phyloP scores from a whole-genome alignment of 768 basidiomycete species.

The Lactarius hatsudake region DNA sequence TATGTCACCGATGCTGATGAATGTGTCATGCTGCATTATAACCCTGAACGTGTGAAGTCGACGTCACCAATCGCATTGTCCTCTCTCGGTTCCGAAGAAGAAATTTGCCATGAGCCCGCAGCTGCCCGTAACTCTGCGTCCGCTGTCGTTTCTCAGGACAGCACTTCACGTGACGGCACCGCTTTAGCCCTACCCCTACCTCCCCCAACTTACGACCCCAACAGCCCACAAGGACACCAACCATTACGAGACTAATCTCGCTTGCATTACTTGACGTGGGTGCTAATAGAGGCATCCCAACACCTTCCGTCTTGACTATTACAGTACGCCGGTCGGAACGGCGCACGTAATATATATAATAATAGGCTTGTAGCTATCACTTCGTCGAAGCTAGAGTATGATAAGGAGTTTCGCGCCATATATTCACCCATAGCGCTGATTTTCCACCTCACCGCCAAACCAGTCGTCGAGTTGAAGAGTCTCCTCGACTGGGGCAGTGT shows the following conservation, averaged over 20 bases:
- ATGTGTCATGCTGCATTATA: background rate
- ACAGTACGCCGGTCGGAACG: background rate
- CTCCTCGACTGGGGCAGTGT: slow-evolving; percentile 62
- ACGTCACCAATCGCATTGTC: slow-evolving; percentile 3
- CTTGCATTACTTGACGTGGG: background rate
- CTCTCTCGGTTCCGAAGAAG: background rate
- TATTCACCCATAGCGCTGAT: slow-evolving; percentile 60
- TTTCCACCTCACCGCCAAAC: slow-evolving; percentile 60
- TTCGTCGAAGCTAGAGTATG: background rate
- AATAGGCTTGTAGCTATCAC: background rate
- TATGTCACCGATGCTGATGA: background rate
- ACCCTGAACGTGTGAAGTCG: background rate
- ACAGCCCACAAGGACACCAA: background rate
- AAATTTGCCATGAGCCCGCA: background rate
- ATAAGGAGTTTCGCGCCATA: too few relatives aligned
- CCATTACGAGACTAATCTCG: background rate
- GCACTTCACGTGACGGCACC: background rate
- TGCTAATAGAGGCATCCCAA: background rate
- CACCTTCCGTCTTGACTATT: background rate
- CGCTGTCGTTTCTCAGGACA: background rate
- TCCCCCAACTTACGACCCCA: background rate
- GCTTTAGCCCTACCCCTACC: background rate
- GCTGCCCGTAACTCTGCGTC: background rate
- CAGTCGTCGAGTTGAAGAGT: slow-evolving; percentile 66
- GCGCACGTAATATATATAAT: background rate